Evolutionary conservation across 2,329 filamentous ascomycete species (phyloP), one percentile per base, ranked within the genome.

Genomic region (Drechslerella coelobrocha): DNA sequence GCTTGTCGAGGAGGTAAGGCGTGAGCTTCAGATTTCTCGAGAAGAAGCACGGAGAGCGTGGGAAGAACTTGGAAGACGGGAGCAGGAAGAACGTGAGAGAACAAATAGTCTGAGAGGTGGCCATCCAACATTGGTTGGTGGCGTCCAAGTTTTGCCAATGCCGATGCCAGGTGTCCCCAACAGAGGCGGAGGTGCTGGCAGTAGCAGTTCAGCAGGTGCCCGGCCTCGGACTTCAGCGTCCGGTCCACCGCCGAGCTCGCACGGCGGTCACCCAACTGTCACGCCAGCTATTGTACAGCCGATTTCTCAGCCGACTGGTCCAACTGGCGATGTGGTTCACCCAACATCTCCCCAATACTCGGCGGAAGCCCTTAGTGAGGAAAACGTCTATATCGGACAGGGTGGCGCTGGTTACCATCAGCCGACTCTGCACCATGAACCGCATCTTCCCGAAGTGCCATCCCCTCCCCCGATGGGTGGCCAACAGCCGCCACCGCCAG

Each of bases 71-170:
- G 94, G 94, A 23, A 86, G 93, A 55, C 87, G 92, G 55, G 94
- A 97, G 79, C 91, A 97, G 77, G 91, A 95, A 79, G 93, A 97
- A 79, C 87, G 93, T 4, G 92, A 97, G 73, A 86, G 91, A 48
- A 94, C 90, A 1, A 84, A 86, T 26, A 92, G 91, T n/a, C 82
- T 99, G 23, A 88, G 94, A 76, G 89, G 90, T 73, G 94, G 94
- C 5, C 87, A 92, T 69, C 90, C 93, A 12, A 97, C 92, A 0
- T 83, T 95, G 52, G 90, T 99, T 7, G 92, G 92, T 52, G 93
- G 93, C 43, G 91, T 97, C 10, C 92, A 97, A 77, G 94, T 99
- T 10, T 90, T 97, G 17, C 94, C 94, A 5, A 96, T 95, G 90
- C 75, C 75, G 17, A 88, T 88, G 48, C 88, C 89, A 74, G 88